Evolutionary conservation across 78 protist species (phyloP).

Genomic region (Monocercomonoides exilis): DNA sequence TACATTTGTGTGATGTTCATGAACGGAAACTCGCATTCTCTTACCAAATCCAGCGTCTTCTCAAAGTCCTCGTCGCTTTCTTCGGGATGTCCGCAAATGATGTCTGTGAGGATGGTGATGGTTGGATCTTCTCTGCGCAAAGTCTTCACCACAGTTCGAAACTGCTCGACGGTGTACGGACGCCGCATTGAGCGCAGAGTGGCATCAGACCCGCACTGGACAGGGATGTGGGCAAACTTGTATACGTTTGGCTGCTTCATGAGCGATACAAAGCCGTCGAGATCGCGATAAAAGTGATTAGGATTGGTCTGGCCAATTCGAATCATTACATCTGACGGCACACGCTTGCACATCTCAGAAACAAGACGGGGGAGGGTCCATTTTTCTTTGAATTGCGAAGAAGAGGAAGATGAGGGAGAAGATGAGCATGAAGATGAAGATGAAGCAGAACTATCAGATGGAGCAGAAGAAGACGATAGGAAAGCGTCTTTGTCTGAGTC

Average conservation of each 20-base stretch:
- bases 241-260: slow-evolving; percentile 41
- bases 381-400: background rate
- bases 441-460: slow-evolving; percentile 17
- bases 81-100: slow-evolving; percentile 43
- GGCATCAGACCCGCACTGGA: slow-evolving; percentile 36
- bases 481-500: slow-evolving; percentile 28
- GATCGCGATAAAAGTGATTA: slow-evolving; percentile 45
- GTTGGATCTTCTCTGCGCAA: slow-evolving; percentile 34
- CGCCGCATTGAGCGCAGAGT: slow-evolving; percentile 48
- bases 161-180: slow-evolving; percentile 50
- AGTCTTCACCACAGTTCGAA: slow-evolving; percentile 3
- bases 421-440: no score
- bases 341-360: background rate
- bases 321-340: slow-evolving; percentile 51
- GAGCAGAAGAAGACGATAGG: background rate
- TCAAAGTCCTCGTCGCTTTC: slow-evolving; percentile 48
- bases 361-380: slow-evolving; percentile 12
- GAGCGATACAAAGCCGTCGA: slow-evolving; percentile 24
- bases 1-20: slow-evolving; percentile 51
- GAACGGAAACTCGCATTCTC: slow-evolving; percentile 6
- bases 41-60: slow-evolving; percentile 1
- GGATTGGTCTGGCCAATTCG: slow-evolving; percentile 68
- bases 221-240: slow-evolving; percentile 58
- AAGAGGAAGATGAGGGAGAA: no score
- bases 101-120: slow-evolving; percentile 47